Evolutionary conservation across 768 basidiomycete species (phyloP).

Genomic region (Gymnopilus junonius): DNA sequence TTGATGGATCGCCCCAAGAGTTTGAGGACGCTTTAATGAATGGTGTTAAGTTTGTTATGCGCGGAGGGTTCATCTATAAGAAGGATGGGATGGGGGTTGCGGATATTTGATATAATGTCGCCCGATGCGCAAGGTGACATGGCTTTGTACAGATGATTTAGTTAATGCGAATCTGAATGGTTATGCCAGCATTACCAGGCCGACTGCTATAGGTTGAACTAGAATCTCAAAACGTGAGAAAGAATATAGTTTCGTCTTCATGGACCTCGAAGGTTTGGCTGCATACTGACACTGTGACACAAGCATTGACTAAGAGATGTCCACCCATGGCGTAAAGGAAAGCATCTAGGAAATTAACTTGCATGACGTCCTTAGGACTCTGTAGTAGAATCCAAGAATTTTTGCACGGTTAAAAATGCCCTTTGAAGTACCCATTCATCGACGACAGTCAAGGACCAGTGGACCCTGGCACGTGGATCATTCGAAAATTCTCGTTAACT

Average conservation of each 20-base stretch:
- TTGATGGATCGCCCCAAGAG: slow-evolving; percentile 38
- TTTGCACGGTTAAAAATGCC: background rate
- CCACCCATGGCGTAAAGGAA: too few relatives aligned
- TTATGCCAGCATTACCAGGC: too few relatives aligned
- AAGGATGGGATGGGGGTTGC: slow-evolving; percentile 15
- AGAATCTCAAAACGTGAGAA: too few relatives aligned
- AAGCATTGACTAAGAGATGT: too few relatives aligned
- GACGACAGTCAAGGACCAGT: too few relatives aligned
- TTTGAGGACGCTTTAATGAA: slow-evolving; percentile 49
- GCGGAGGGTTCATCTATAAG: slow-evolving; percentile 45
- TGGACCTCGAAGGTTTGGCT: too few relatives aligned
- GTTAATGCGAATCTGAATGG: background rate
- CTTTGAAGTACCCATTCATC: background rate
- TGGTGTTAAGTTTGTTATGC: slow-evolving; percentile 61
- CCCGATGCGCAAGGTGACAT: too few relatives aligned
- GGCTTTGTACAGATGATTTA: background rate
- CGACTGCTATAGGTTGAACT: background rate
- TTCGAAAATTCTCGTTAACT: too few relatives aligned
- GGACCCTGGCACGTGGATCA: too few relatives aligned
- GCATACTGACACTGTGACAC: too few relatives aligned
- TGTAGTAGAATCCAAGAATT: background rate
- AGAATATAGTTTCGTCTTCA: too few relatives aligned
- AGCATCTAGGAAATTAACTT: too few relatives aligned
- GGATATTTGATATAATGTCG: background rate
- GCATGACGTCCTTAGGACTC: background rate